A percentile compares a stretch with the other conserved stretches of the same genome.
Evolutionary conservation across 2,329 filamentous ascomycete species (phyloP).

Genomic region (Aspergillus costaricaensis): DNA sequence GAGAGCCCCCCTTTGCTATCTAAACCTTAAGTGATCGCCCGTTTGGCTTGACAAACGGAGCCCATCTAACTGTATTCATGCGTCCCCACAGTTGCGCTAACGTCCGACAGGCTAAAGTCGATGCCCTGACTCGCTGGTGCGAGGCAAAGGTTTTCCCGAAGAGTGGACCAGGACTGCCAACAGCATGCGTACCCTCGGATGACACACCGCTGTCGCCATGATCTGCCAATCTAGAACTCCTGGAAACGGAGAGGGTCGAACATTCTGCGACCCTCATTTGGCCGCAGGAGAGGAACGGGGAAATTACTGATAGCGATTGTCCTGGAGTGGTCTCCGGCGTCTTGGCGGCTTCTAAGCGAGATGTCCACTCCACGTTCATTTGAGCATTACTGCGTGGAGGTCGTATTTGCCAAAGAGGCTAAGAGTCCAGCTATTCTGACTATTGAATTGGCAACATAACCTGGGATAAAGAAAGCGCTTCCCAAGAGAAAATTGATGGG

Average conservation of each 20-base stretch:
- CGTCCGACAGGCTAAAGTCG: neutral
- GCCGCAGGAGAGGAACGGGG: neutral
- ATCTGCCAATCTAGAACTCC: neutral
- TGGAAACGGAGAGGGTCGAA: neutral
- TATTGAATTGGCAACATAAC: neutral
- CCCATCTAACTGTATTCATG: neutral
- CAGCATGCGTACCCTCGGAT: neutral
- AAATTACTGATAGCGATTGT: neutral
- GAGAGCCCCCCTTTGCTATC: neutral
- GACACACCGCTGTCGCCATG: neutral
- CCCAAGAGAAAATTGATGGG: neutral
- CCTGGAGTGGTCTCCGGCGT: neutral
- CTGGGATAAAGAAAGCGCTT: neutral
- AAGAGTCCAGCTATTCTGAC: neutral
- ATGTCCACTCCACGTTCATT: neutral
- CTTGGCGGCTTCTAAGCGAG: neutral
- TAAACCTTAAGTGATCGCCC: neutral
- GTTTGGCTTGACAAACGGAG: neutral
- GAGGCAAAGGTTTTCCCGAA: neutral
- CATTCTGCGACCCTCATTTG: neutral
- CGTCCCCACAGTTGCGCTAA: neutral
- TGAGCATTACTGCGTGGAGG: neutral
- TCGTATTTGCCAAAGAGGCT: neutral
- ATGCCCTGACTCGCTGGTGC: neutral
- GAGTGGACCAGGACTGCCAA: neutral